Base-by-base conservation (phyloP, 2,329 filamentous ascomycete genomes). In the Penicillium glabrum region DNA sequence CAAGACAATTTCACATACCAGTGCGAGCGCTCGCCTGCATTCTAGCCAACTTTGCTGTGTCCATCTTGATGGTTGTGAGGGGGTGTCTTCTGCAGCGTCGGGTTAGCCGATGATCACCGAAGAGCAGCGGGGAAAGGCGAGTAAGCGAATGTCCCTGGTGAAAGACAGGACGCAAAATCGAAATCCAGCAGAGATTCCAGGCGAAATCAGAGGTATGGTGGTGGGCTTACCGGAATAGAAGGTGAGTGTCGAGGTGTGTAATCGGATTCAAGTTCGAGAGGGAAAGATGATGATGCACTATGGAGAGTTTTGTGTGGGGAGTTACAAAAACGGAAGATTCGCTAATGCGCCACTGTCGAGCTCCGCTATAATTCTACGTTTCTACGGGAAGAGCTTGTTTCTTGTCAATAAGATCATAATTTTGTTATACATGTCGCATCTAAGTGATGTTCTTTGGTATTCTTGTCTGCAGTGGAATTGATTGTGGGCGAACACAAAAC, bases 21-120 rank as follows among this genome's bases (percentile, higher is more conserved):
- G 88, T 90, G 76, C 85, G 83, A 74, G 84, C 83, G 70, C 82
- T 83, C 78, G 82, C 80, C 78, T 87, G 84, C 82, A 87, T 83
- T 75, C 78, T 84, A 75, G 83, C 83, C 73, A 87, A 77, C 82
- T 87, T 87, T 76, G 84, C 84, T 72, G 82, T 79, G 83, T 87
- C 84, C 85, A 87, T 86, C 69, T 70, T 82, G 75, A 75, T 72
- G 73, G 68, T 72, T 54, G 53, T 61, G 56, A 69, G 61, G 56
- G 61, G 62, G 61, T 54, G 54, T 64, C 53, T 58, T 52, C 56
- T 61, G 46, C 52, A 53, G 47, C 31, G 47, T 41, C 24, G 57
- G 48, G 61, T 66, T 67, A 60, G 61, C 60, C 54, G 61, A 57
- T 45, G 46, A 46, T 44, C 37, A 44, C 56, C 52, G 56, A 45